Evolutionary conservation across 129 eudicot genomes (phyloP).

Genomic region (Apium graveolens): DNA sequence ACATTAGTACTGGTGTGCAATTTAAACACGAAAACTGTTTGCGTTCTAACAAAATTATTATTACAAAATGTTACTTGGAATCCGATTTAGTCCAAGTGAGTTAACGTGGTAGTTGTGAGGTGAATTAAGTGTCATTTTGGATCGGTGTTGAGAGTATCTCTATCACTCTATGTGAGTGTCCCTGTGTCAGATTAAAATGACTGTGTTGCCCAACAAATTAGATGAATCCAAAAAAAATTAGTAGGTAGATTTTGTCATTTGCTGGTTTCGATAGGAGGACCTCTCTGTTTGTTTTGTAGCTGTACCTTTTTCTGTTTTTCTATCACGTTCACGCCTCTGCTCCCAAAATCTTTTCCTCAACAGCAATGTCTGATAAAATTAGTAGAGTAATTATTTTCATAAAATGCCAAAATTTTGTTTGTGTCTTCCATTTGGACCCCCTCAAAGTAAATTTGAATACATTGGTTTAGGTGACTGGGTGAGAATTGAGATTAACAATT

Average conservation of each 20-base stretch:
- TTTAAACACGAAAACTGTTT: background rate
- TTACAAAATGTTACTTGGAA: background rate
- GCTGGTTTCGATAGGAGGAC: constrained; percentile 5
- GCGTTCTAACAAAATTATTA: background rate
- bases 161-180: constrained; percentile 19
- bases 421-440: constrained; percentile 22
- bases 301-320: constrained; percentile 10
- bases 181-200: constrained; percentile 16
- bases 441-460: background rate
- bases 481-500: no score
- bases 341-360: constrained; percentile 18
- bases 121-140: background rate
- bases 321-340: constrained; percentile 25
- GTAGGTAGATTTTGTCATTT: constrained; percentile 16
- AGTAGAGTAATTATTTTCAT: background rate
- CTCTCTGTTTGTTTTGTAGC: constrained; percentile 14
- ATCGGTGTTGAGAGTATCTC: constrained; percentile 33
- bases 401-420: constrained; percentile 19
- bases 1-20: background rate
- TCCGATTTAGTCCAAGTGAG: constrained; percentile 13
- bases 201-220: constrained; percentile 15
- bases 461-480: background rate
- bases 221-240: background rate
- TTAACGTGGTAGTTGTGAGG: constrained; percentile 20
- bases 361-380: background rate